Conservation (phyloP, 2,329 filamentous ascomycete genomes). For the Cytospora piceicola region DNA sequence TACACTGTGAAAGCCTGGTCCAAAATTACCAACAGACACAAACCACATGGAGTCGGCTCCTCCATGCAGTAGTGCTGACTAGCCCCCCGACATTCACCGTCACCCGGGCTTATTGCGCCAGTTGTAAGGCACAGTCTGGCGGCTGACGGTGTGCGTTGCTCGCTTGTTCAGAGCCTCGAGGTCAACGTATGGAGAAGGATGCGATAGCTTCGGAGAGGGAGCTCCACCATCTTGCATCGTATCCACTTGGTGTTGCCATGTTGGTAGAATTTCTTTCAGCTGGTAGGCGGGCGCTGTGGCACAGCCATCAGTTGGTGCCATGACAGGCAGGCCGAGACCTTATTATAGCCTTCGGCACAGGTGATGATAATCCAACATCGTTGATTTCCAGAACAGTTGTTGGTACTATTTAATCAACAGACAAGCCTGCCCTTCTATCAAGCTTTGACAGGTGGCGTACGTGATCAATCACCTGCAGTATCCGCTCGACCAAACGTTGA, state of each 20-base stretch:
- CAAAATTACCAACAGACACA: constrained; percentile 24
- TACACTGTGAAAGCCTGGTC: neutral
- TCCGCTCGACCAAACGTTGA: neutral
- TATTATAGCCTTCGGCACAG: neutral
- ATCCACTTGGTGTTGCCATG: neutral
- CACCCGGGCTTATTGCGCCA: neutral
- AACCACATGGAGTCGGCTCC: neutral
- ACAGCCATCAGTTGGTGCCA: neutral
- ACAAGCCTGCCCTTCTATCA: no score
- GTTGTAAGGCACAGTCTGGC: neutral
- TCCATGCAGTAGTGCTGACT: constrained; percentile 24
- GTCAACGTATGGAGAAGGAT: neutral
- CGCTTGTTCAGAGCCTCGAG: neutral
- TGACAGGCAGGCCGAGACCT: neutral
- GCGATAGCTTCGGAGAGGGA: neutral
- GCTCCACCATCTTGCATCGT: neutral
- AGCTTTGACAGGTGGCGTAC: neutral
- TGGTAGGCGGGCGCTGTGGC: constrained; percentile 1
- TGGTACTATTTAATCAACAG: neutral
- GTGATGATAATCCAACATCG: neutral
- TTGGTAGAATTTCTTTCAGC: constrained; percentile 7
- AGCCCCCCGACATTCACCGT: neutral
- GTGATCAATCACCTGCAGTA: neutral
- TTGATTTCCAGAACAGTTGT: neutral
- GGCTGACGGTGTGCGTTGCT: neutral